Conservation (phyloP, 768 basidiomycete species). For the Termitomyces sp. region DNA sequence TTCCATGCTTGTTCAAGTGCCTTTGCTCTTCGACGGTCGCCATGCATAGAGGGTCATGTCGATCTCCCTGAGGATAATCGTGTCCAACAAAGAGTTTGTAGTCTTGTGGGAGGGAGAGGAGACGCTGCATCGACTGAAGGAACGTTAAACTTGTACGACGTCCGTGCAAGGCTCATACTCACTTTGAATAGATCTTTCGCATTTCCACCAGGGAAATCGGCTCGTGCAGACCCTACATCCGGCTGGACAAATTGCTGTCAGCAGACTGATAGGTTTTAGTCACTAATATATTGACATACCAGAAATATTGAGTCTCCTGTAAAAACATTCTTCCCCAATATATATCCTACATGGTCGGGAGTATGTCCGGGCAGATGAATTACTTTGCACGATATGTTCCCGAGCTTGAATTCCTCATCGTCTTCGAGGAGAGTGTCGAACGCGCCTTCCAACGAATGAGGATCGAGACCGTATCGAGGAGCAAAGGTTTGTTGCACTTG, state of each 20-base stretch:
- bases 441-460: slow-evolving; percentile 17
- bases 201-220: slow-evolving; percentile 35
- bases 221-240: slow-evolving; percentile 33
- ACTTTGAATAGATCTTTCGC: slow-evolving; percentile 25
- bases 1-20: slow-evolving; percentile 23
- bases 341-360: slow-evolving; percentile 23
- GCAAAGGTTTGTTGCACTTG: slow-evolving; percentile 31
- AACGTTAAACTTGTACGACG: neutral
- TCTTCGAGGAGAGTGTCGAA: slow-evolving; percentile 32
- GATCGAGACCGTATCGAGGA: slow-evolving; percentile 26
- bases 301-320: slow-evolving; percentile 35
- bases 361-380: slow-evolving; percentile 33
- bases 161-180: slow-evolving; percentile 15
- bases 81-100: slow-evolving; percentile 34
- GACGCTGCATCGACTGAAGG: slow-evolving; percentile 31
- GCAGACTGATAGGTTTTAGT: neutral
- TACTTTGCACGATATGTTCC: slow-evolving; percentile 23
- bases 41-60: slow-evolving; percentile 20
- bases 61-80: slow-evolving; percentile 28
- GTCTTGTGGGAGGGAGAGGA: slow-evolving; percentile 27
- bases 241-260: slow-evolving; percentile 17
- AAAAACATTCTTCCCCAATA: slow-evolving; percentile 31
- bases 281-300: neutral
- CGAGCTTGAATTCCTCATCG: slow-evolving; percentile 29
- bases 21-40: slow-evolving; percentile 31